Evolutionary conservation across 2,329 filamentous ascomycete genomes (phyloP).

Genomic region (Akanthomyces uredinophilus): DNA sequence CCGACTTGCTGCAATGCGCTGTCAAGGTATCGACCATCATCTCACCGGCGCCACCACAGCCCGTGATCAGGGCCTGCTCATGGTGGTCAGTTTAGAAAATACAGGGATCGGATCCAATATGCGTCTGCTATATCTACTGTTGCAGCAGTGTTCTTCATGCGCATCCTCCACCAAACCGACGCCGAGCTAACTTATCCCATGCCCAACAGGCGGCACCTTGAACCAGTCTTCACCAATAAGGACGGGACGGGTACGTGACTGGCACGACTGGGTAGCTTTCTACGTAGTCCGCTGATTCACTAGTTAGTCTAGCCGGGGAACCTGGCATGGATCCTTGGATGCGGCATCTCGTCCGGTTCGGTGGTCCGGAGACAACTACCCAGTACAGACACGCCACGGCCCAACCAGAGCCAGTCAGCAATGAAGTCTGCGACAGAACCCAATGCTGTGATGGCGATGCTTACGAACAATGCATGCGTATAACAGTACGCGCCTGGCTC

Average conservation of each 20-base stretch:
- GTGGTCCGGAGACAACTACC: background rate
- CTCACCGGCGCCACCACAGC: background rate
- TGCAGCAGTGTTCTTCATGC: background rate
- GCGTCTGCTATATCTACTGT: background rate
- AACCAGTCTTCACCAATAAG: too few species aligned
- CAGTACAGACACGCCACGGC: background rate
- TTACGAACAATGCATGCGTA: background rate
- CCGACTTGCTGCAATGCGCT: background rate
- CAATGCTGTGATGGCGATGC: background rate
- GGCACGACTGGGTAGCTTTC: background rate
- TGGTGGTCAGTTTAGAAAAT: slow-evolving; percentile 5
- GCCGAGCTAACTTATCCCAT: background rate
- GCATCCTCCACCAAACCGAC: background rate
- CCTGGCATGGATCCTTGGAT: background rate
- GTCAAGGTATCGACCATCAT: too few species aligned
- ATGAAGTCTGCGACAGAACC: background rate
- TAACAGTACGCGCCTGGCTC: background rate
- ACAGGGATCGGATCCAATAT: slow-evolving; percentile 1
- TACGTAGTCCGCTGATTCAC: background rate
- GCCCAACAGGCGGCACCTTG: too few species aligned
- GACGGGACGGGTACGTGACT: too few species aligned
- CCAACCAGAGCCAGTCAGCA: background rate
- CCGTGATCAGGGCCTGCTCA: background rate
- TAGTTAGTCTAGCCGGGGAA: background rate
- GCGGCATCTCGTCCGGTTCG: background rate